Base-by-base conservation (phyloP, 352 stramenopile species). In the Globisporangium cystogenes region DNA sequence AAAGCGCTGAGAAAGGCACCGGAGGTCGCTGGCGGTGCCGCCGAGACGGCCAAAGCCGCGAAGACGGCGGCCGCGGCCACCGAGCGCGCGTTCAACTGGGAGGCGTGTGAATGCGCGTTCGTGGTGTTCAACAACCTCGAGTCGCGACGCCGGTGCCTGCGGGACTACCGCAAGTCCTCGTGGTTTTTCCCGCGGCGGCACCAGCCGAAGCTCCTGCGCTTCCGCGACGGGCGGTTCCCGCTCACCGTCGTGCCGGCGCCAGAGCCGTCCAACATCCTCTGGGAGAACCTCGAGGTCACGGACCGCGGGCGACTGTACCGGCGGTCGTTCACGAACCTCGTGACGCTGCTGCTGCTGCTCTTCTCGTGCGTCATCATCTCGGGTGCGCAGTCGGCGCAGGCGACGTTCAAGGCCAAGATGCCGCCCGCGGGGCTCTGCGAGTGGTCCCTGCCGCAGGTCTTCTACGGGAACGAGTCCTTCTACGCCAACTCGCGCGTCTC, bases 41-140 rank as follows among this genome's bases (percentile, higher is more conserved):
- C 47, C 42, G 57, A 40, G 12, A 21, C 53, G 4, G 40, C 51
- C 10, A 63, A 67, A 37, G 48, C 62, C 0, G 55, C 59, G 1
- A 72, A 70, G 21, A 47, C 70, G 14, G 48, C 61, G 4, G 59
- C 64, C 36, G 57, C 65, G 4, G 73, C 63, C 4, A 68, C 66
- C 0, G 53, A 64, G 2, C 64, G 68, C 14, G 70, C 65, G 0
- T 87, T 90, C 36, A 64, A 89, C 45, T 68, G 72, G 46, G 69
- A 79, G 3, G 75, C 74, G 4, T 90, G 78, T 29, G 69, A 88
- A 35, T 92, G 81, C 48, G 87, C 87, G 0, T 95, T 94, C 48
- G 76, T 96, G 0, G 81, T 95, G 7, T 96, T 96, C 55, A 88
- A 95, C 58, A 86, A 93, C 49, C 45, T 93, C 39, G 86, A 94